A percentile compares a stretch with the other conserved stretches of the same genome.
phyloP scores from a whole-genome alignment of 2,329 filamentous ascomycete species.

The Xylariaceae sp. region DNA sequence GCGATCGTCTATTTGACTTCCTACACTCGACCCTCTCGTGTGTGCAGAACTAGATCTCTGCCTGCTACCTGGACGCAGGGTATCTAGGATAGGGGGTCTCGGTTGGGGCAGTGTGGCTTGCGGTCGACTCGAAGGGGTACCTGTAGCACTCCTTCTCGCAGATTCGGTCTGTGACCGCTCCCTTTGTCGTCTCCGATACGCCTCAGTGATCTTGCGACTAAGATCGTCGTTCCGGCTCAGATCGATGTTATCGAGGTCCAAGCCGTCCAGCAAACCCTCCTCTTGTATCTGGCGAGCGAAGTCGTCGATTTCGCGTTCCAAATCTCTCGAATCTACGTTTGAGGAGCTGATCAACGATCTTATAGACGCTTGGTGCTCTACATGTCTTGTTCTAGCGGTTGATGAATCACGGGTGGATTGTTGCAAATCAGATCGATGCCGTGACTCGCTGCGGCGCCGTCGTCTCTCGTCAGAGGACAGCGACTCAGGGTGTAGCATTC shows the following conservation, averaged over 20 bases:
- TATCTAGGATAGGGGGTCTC: conserved; percentile 36
- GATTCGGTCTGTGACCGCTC: conserved; percentile 61
- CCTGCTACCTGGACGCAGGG: conserved; percentile 37
- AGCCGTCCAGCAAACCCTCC: conserved; percentile 84
- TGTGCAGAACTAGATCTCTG: conserved; percentile 43
- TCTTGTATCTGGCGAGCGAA: conserved; percentile 89
- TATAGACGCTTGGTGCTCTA: conserved; percentile 90
- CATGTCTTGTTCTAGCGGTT: conserved; percentile 58
- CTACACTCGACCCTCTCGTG: conserved; percentile 47
- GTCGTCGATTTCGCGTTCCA: conserved; percentile 88
- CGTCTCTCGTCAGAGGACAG: conserved; percentile 44
- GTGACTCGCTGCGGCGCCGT: conserved; percentile 53
- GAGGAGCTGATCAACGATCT: conserved; percentile 83
- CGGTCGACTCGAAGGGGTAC: conserved; percentile 47
- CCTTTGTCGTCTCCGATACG: conserved; percentile 78
- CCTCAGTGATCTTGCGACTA: conserved; percentile 87
- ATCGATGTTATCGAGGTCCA: conserved; percentile 88
- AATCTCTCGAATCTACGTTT: conserved; percentile 76
- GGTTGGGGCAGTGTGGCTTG: conserved; percentile 38
- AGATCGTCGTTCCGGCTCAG: conserved; percentile 86
- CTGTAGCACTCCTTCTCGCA: conserved; percentile 52
- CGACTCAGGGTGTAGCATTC: conserved; percentile 48
- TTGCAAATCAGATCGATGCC: conserved; percentile 50
- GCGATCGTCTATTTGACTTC: conserved; percentile 54
- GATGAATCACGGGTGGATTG: conserved; percentile 49